Base-by-base conservation (phyloP, 768 basidiomycete genomes). In the Brasilioporus rufonigricans region DNA sequence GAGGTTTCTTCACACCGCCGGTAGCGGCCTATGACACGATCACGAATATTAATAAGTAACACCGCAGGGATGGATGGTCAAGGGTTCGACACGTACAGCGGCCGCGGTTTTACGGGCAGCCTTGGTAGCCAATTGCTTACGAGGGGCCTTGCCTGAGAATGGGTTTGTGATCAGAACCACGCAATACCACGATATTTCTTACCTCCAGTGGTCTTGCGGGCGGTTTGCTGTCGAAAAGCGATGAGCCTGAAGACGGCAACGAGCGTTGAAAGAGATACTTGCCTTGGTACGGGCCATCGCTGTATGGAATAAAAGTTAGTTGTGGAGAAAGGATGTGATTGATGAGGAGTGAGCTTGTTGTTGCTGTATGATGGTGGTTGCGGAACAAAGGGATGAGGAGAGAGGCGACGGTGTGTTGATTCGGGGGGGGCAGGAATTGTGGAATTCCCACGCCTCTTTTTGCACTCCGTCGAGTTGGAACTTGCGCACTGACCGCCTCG, bases 1-100 rank as follows among this genome's bases (percentile, higher is more conserved):
- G 95, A 57, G 95, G 96, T 82, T 98, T 99, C 95, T 98, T 98
- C 67, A 97, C 94, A 85, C 94, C 94, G 77, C 94, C 94, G 59
- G 94, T 89, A 54, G 89, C 83, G 53, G 89, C 81, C 83, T 85
- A 51, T 38, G 2, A 16, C 4, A 58, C 1, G n/a, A 57, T 16
- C 33, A 61, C 48, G 53, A 36, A 48, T 23, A 44, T 40, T 43
- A 52, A 50, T 64, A 31, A 60, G 58, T 56, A 35, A 23, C 1
- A 6, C 12, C 8, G 46, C n/a, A 24, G 44, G 36, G 24, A 29
- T 27, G 18, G 5, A 44, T 39, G 50, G 53, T 32, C 3, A n/a
- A 38, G 39, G 48, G 43, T 33, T 56, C 21, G 61, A 57, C 40
- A 76, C 83, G 52, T 70, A 87, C 88, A 55, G 85, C 78, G 4